Conservation (phyloP, 2,329 filamentous ascomycete species). For the Dactylellina cionopaga region DNA sequence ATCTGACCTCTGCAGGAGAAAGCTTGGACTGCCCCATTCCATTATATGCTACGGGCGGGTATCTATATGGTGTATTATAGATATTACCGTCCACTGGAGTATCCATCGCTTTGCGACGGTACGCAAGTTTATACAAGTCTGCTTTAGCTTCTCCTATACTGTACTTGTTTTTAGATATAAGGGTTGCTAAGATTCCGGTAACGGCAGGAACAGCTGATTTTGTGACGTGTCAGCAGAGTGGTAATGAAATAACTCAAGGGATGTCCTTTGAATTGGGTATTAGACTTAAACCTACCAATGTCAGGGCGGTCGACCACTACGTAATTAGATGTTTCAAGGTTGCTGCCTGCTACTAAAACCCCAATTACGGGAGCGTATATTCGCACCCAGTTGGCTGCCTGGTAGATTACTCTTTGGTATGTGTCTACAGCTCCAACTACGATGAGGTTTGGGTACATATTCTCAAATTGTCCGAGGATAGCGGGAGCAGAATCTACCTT, state of each 20-base stretch:
- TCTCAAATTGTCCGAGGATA: neutral
- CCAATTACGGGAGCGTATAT: neutral
- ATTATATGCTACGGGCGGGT: neutral
- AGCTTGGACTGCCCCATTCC: neutral
- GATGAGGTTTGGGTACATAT: neutral
- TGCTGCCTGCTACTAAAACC: neutral
- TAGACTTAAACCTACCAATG: neutral
- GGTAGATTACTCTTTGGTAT: neutral
- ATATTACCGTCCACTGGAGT: too few relatives aligned
- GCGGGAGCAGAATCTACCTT: neutral
- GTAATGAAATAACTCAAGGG: too few relatives aligned
- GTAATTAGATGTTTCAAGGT: neutral
- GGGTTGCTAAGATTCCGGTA: neutral
- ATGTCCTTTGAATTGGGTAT: too few relatives aligned
- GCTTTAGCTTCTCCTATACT: neutral
- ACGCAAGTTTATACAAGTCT: neutral
- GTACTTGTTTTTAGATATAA: neutral
- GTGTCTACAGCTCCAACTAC: neutral
- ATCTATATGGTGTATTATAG: too few relatives aligned
- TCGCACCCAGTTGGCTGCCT: neutral
- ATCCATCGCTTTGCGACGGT: neutral
- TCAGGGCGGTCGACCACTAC: neutral
- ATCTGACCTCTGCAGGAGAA: too few relatives aligned
- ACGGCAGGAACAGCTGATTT: neutral
- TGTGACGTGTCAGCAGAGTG: too few relatives aligned